These are phyloP conservation scores for Angophora floribunda DNA, from an alignment of 345 rosid species.

Conservation along the genomic window DNA sequence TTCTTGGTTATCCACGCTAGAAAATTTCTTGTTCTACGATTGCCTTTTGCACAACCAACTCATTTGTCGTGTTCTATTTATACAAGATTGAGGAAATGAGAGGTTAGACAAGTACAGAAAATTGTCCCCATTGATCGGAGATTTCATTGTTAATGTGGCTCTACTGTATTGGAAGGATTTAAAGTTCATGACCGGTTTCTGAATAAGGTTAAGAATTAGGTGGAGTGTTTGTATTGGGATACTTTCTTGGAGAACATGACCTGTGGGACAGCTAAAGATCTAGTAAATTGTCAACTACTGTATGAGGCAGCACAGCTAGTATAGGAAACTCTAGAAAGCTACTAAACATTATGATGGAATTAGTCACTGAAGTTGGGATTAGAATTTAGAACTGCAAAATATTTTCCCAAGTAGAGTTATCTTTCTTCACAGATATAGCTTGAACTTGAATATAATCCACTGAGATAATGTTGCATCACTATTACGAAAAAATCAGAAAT, in stretches of 20 bases:
- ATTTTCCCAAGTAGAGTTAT: not conserved
- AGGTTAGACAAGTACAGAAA: not conserved
- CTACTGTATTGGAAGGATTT: not conserved
- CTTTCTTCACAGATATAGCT: not conserved
- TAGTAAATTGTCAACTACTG: not conserved
- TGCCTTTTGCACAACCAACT: not conserved
- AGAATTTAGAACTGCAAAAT: not conserved
- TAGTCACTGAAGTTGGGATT: not conserved
- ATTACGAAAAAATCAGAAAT: not conserved
- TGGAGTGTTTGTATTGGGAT: not conserved
- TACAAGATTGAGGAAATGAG: not conserved
- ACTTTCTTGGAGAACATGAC: not conserved
- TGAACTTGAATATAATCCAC: not conserved
- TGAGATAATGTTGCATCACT: not conserved
- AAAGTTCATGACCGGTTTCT: not conserved
- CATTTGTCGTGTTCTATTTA: not conserved
- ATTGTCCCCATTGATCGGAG: not conserved
- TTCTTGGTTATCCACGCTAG: not conserved
- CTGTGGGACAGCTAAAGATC: not conserved
- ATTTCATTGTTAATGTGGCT: not conserved
- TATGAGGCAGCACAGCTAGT: not conserved
- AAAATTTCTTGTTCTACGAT: not conserved
- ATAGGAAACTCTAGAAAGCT: not conserved
- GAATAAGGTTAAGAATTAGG: not conserved
- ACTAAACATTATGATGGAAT: not conserved